A percentile compares a stretch with the other conserved stretches of the same genome.
phyloP scores from a whole-genome alignment of 768 basidiomycete genomes.

The Xerocomellus amylosporus region DNA sequence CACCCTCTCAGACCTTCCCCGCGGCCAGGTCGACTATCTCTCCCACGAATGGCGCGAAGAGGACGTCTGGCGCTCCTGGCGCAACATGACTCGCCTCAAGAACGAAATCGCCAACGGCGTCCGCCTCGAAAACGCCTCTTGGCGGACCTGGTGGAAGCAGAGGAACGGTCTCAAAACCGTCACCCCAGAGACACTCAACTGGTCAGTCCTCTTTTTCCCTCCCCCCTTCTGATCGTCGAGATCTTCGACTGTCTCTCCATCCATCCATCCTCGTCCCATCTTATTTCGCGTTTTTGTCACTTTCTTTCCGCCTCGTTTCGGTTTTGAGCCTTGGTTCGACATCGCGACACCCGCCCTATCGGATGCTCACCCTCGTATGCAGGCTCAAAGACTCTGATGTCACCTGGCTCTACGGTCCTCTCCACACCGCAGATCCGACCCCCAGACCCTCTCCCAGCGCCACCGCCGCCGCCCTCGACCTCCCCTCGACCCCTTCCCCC shows the following conservation, averaged over 20 bases:
- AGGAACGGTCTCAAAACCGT: slow-evolving; percentile 93
- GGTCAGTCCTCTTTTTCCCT: slow-evolving; percentile 54
- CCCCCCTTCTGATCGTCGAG: neutral
- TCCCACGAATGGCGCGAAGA: slow-evolving; percentile 97
- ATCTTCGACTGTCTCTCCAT: neutral
- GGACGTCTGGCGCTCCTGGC: slow-evolving; percentile 98
- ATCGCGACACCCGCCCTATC: neutral
- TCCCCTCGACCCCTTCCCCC: slow-evolving; percentile 36
- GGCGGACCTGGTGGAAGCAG: slow-evolving; percentile 99
- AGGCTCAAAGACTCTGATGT: slow-evolving; percentile 99
- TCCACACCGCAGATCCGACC: slow-evolving; percentile 88
- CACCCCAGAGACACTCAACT: slow-evolving; percentile 96
- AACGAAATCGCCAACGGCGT: slow-evolving; percentile 95
- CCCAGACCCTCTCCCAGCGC: slow-evolving; percentile 41
- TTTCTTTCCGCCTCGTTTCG: neutral
- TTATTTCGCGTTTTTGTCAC: neutral
- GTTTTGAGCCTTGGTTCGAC: too few species aligned
- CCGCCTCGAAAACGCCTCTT: slow-evolving; percentile 94
- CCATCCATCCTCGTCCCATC: neutral
- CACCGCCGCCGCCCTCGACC: slow-evolving; percentile 36
- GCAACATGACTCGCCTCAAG: slow-evolving; percentile 97
- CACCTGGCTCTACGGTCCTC: slow-evolving; percentile 97
- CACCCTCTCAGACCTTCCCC: slow-evolving; percentile 77
- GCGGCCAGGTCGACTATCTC: slow-evolving; percentile 97
- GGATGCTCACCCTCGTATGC: slow-evolving; percentile 16